These are phyloP conservation scores for Russula compacta DNA, from an alignment of 768 basidiomycete species.

Conservation along the genomic window DNA sequence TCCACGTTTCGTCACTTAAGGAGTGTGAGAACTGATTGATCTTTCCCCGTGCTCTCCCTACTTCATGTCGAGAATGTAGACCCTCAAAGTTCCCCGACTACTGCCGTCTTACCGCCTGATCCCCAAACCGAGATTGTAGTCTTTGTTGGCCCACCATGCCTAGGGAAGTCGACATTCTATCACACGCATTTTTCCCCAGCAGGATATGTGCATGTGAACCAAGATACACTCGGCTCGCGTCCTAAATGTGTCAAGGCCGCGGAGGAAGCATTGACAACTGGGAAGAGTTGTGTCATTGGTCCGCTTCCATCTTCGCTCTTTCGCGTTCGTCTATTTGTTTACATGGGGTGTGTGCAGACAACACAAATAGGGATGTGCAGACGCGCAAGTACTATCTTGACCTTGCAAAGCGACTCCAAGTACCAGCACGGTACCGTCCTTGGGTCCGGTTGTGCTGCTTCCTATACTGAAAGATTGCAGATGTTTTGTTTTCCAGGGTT, in stretches of 20 bases:
- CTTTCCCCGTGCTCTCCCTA: not conserved
- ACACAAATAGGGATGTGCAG: conserved; percentile 72
- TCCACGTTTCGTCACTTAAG: conserved; percentile 44
- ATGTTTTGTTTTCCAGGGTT: conserved; percentile 68
- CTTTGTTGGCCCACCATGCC: conserved; percentile 52
- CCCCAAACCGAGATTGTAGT: conserved; percentile 41
- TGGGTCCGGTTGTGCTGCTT: not conserved
- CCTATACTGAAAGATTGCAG: conserved; percentile 29
- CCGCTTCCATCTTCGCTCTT: not conserved
- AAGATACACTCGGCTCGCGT: conserved; percentile 70
- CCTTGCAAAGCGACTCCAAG: conserved; percentile 45
- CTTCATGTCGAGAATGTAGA: conserved; percentile 39
- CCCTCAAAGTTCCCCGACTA: conserved; percentile 40
- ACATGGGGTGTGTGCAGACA: conserved; percentile 43
- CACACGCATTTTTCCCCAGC: conserved; percentile 51
- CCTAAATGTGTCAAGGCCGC: conserved; percentile 65
- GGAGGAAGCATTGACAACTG: conserved; percentile 41
- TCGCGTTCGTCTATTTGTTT: not conserved
- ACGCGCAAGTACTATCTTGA: conserved; percentile 69
- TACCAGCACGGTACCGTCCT: conserved; percentile 44
- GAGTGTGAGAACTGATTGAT: conserved; percentile 17
- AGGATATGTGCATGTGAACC: conserved; percentile 79
- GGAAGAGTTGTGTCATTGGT: conserved; percentile 74
- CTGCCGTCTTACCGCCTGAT: not conserved
- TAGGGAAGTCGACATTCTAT: conserved; percentile 82